Evolutionary conservation across 1,284 basidiomycete genomes (phyloP).

Genomic region (Flammula alnicola): DNA sequence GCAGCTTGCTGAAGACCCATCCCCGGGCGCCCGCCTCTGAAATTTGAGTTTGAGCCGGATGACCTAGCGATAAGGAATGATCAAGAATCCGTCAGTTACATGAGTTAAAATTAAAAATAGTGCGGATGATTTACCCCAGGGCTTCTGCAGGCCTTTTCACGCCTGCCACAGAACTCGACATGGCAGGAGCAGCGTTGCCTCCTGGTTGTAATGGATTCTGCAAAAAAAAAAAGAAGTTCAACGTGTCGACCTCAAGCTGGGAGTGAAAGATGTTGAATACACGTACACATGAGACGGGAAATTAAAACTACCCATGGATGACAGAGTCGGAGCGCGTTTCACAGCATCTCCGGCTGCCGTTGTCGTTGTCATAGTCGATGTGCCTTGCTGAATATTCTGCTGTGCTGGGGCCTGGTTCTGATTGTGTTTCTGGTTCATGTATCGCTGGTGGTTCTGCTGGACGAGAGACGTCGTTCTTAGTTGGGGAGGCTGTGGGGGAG

Average conservation of each 20-base stretch:
- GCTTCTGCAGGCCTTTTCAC: constrained; percentile 38
- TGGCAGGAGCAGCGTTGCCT: constrained; percentile 1
- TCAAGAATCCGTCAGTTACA: not conserved
- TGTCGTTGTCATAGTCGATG: constrained; percentile 10
- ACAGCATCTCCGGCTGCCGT: constrained; percentile 14
- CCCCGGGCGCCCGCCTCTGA: constrained; percentile 35
- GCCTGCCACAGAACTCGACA: constrained; percentile 23
- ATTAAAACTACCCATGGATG: constrained; percentile 57
- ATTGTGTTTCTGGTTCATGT: constrained; percentile 17
- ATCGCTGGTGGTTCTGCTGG: constrained; percentile 22
- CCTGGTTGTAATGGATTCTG: constrained; percentile 25
- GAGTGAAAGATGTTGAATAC: not conserved
- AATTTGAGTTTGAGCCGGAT: constrained; percentile 8
- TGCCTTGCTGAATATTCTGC: constrained; percentile 21
- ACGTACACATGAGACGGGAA: constrained; percentile 52
- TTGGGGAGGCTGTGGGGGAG: constrained; percentile 7
- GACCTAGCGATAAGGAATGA: not conserved
- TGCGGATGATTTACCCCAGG: constrained; percentile 26
- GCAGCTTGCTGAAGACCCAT: constrained; percentile 49
- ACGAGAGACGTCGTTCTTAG: constrained; percentile 11
- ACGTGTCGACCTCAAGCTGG: not conserved
- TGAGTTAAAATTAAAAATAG: not conserved
- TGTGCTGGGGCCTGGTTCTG: constrained; percentile 22
- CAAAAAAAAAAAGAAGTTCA: not conserved
- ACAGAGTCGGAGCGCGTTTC: constrained; percentile 35